Conservation (phyloP, 345 rosid species). For the Brassica rapa region DNA sequence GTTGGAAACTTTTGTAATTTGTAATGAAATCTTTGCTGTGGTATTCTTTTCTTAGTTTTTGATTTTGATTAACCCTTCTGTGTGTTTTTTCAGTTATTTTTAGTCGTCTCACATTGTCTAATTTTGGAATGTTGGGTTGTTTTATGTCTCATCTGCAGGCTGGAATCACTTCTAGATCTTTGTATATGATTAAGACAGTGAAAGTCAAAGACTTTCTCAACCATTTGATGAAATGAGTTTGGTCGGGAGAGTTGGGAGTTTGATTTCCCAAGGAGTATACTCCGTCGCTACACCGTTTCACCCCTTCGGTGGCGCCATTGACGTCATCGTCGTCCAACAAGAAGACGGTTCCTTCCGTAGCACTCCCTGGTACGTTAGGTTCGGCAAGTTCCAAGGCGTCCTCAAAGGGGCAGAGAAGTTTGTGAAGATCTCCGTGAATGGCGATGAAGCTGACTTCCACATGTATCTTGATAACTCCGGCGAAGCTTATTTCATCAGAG, state of each 20-base stretch:
- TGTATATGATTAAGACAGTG: constrained; percentile 29
- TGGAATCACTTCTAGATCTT: constrained; percentile 14
- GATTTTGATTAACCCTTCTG: neutral
- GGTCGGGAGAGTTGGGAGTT: constrained; percentile 86
- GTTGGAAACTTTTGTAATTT: constrained; percentile 18
- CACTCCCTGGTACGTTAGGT: constrained; percentile 92
- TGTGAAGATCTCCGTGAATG: constrained; percentile 74
- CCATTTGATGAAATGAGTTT: constrained; percentile 63
- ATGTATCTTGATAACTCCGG: constrained; percentile 96
- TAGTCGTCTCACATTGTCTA: constrained; percentile 20
- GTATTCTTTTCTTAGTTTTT: neutral
- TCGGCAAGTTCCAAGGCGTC: constrained; percentile 96
- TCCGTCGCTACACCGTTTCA: constrained; percentile 94
- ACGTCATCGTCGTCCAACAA: constrained; percentile 86
- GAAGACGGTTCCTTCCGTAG: constrained; percentile 81
- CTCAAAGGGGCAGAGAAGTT: constrained; percentile 84
- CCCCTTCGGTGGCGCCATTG: constrained; percentile 97
- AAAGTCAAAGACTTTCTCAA: neutral
- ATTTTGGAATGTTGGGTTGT: constrained; percentile 35
- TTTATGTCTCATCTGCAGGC: constrained; percentile 28
- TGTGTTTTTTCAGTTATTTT: neutral
- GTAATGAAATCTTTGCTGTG: neutral
- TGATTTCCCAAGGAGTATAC: constrained; percentile 83
- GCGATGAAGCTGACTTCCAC: constrained; percentile 73
- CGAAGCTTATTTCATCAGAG: constrained; percentile 81